Conservation (phyloP, 2,329 filamentous ascomycete species). For the Trichoderma cornu-damae region DNA sequence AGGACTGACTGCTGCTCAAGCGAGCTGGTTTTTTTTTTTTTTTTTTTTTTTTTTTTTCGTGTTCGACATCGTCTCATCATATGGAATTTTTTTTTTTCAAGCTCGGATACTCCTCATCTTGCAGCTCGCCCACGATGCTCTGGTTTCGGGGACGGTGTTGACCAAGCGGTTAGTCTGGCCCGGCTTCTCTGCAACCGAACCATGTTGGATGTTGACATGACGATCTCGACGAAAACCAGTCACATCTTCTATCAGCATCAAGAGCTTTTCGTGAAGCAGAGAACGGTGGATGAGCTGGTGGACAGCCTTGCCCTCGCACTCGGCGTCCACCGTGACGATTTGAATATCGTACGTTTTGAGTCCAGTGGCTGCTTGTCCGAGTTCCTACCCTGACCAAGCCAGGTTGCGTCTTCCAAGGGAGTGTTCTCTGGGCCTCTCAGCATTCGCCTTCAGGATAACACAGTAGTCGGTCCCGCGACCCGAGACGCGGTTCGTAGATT, state of each 20-base stretch:
- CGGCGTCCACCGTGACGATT: conserved; percentile 53
- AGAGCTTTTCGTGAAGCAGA: conserved; percentile 64
- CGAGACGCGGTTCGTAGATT: conserved; percentile 28
- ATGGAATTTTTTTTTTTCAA: conserved; percentile 26
- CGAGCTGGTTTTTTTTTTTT: neutral
- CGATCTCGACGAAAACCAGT: conserved; percentile 38
- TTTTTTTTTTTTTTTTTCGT: no score
- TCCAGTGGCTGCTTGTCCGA: no score
- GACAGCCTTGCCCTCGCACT: conserved; percentile 71
- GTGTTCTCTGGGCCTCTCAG: conserved; percentile 56
- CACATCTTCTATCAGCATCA: conserved; percentile 77
- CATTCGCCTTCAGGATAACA: conserved; percentile 43
- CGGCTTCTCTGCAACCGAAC: no score
- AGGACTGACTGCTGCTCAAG: conserved; percentile 21
- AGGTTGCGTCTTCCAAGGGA: conserved; percentile 72
- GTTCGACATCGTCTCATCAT: conserved; percentile 6
- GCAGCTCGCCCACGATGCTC: conserved; percentile 54
- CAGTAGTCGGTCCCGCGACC: conserved; percentile 30
- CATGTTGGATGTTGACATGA: neutral
- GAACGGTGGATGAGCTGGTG: conserved; percentile 63
- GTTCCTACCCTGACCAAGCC: conserved; percentile 18
- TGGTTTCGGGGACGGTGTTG: conserved; percentile 49
- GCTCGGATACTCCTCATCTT: conserved; percentile 55
- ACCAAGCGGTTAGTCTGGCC: conserved; percentile 53
- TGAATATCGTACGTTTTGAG: conserved; percentile 66